Percentiles rank a stretch among this genome's conserved stretches.
These are phyloP conservation scores for Berkeleyomyces basicola DNA, from an alignment of 2,329 filamentous ascomycete genomes.

Conservation along the genomic window DNA sequence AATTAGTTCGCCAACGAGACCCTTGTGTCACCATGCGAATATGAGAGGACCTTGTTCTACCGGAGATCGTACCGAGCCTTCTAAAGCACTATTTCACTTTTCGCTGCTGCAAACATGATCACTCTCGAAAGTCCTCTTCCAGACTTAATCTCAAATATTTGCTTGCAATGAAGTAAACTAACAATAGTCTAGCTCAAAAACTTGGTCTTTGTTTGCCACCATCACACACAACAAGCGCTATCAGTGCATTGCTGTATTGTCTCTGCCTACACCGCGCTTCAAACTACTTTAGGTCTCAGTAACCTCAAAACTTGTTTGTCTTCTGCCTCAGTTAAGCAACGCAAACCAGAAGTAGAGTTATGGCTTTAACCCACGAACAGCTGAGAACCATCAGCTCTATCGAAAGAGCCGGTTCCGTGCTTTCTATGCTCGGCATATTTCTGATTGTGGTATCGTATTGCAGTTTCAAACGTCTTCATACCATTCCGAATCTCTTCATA, in stretches of 20 bases:
- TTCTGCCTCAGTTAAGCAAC: background rate
- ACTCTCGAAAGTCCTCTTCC: no score
- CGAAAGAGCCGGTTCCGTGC: conserved; percentile 36
- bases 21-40: background rate
- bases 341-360: background rate
- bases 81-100: no score
- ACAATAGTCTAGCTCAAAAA: background rate
- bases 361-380: conserved; percentile 22
- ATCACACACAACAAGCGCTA: background rate
- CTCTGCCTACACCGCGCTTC: background rate
- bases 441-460: conserved; percentile 37
- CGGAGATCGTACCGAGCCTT: no score
- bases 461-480: conserved; percentile 34
- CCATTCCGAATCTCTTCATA: conserved; percentile 45
- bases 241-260: no score
- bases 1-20: background rate
- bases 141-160: background rate
- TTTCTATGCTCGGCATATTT: conserved; percentile 35
- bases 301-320: background rate
- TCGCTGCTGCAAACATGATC: no score
- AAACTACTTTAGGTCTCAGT: background rate
- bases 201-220: background rate
- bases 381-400: conserved; percentile 28
- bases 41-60: background rate
- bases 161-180: background rate